Evolutionary conservation across 2,329 filamentous ascomycete species (phyloP).

Genomic region (Sporothrix pseudoabietina): DNA sequence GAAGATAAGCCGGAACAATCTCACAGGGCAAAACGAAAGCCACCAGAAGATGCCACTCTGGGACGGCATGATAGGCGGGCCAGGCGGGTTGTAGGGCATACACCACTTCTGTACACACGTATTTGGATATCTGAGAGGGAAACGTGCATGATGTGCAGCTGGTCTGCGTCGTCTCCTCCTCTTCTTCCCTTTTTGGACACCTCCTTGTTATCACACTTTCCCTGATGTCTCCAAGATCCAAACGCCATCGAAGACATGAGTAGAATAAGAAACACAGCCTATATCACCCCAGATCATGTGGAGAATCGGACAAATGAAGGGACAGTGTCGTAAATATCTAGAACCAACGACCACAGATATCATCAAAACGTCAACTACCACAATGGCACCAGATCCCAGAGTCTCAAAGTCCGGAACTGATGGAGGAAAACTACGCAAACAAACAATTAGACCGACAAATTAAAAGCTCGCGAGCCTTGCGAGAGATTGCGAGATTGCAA

Average conservation of each 20-base stretch:
- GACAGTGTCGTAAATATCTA: not conserved
- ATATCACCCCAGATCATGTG: not conserved
- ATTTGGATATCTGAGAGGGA: not conserved
- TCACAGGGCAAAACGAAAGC: not conserved
- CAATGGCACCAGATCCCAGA: not conserved
- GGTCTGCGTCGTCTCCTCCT: not conserved
- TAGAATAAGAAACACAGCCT: not conserved
- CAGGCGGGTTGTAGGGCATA: not conserved
- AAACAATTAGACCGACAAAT: not conserved
- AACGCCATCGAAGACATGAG: not conserved
- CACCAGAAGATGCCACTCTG: not conserved
- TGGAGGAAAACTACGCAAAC: not conserved
- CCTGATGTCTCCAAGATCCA: not conserved
- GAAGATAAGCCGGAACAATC: conserved; percentile 1
- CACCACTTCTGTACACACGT: not conserved
- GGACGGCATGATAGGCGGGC: not conserved
- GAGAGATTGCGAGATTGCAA: not conserved
- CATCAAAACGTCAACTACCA: not conserved
- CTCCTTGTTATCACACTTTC: not conserved
- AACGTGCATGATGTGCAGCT: not conserved
- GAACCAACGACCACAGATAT: not conserved
- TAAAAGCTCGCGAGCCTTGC: not conserved
- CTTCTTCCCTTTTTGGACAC: not conserved
- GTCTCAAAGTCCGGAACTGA: not conserved
- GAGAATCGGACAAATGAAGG: not conserved